phyloP scores from a whole-genome alignment of 768 basidiomycete species.

The Dentipellis fragilis region DNA sequence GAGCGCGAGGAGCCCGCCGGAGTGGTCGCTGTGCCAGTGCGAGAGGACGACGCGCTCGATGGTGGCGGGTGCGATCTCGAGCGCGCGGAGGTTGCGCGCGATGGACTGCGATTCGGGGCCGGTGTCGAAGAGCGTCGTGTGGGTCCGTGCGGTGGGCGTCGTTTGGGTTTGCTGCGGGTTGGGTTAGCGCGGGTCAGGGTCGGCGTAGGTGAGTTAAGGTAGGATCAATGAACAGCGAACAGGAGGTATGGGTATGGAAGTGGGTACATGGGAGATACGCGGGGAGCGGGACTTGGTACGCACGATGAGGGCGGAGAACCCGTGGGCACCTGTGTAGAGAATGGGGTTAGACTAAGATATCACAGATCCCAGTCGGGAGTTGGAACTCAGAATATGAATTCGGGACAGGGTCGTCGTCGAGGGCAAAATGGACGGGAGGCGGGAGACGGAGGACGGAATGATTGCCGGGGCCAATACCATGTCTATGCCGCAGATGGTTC shows the following conservation, averaged over 20 bases:
- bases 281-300: not conserved
- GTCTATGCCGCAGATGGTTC: no score
- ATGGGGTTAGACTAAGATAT: not conserved
- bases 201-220: not conserved
- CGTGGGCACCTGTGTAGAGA: conserved; percentile 55
- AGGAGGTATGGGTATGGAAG: no score
- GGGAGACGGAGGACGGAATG: no score
- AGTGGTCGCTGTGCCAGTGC: conserved; percentile 46
- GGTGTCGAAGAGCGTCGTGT: conserved; percentile 70
- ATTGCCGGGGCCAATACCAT: no score
- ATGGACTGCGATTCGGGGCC: conserved; percentile 73
- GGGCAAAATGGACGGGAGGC: no score
- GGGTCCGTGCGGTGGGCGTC: conserved; percentile 27
- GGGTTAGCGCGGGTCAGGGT: not conserved
- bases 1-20: conserved; percentile 64
- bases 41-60: conserved; percentile 44
- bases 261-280: not conserved
- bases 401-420: no score
- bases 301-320: conserved; percentile 74
- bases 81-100: conserved; percentile 55
- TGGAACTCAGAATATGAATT: no score
- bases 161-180: conserved; percentile 44
- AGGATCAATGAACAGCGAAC: no score
- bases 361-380: not conserved
- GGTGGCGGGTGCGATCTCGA: conserved; percentile 42